These are phyloP conservation scores for Lactarius indigo DNA, from an alignment of 768 basidiomycete genomes.

Conservation along the genomic window DNA sequence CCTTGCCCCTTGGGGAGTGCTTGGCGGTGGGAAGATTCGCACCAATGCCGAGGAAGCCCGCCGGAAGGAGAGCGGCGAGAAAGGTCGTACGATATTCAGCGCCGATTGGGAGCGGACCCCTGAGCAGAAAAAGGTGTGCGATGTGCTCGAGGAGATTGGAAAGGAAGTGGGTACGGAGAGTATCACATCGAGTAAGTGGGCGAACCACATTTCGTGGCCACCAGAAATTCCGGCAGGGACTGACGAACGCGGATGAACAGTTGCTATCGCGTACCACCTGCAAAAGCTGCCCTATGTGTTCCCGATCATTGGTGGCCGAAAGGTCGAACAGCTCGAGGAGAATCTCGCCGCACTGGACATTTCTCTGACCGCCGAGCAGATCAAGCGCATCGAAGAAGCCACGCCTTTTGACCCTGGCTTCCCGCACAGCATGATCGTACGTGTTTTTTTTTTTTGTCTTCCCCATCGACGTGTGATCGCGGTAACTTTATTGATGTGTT, in stretches of 20 bases:
- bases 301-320: conserved; percentile 46
- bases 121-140: conserved; percentile 33
- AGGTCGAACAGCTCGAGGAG: conserved; percentile 42
- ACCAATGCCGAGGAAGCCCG: conserved; percentile 37
- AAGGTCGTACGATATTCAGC: conserved; percentile 32
- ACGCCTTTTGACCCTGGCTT: conserved; percentile 43
- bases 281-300: conserved; percentile 47
- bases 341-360: conserved; percentile 47
- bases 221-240: background rate
- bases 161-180: conserved; percentile 36
- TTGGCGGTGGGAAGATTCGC: conserved; percentile 39
- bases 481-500: background rate
- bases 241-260: conserved; percentile 23
- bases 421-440: conserved; percentile 30
- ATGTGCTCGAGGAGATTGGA: conserved; percentile 39
- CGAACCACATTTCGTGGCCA: background rate
- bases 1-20: conserved; percentile 41
- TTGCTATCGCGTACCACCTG: conserved; percentile 47
- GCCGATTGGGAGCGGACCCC: conserved; percentile 36
- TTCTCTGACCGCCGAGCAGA: conserved; percentile 39
- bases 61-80: conserved; percentile 33
- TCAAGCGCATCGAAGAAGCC: conserved; percentile 40
- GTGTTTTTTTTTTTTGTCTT: background rate
- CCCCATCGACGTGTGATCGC: background rate
- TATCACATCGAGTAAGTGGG: conserved; percentile 26